Base-by-base conservation (phyloP, 169 alveolate genomes). In the Plasmodium gonderi region DNA sequence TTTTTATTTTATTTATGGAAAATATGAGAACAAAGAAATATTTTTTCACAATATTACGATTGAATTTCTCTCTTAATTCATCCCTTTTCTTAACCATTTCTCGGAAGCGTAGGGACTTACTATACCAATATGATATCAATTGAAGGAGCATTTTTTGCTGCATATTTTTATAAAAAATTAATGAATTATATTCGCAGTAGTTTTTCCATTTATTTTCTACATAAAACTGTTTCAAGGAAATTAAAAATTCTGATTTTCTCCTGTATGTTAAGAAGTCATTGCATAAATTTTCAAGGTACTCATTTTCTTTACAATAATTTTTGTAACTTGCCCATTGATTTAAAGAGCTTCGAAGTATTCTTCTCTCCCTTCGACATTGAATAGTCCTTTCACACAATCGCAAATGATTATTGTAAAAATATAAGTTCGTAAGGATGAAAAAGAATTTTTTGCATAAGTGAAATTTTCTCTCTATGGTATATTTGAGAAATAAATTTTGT, bases 151-250 rank as follows among this genome's bases (percentile, higher is more conserved):
- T 82, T 17, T 31, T 82, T 40, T 82, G 80, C 29, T 82, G 80
- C 0, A 82, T 31, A 6, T 38, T 82, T 17, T 82, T 82, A 38
- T 45, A 82, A 68, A 69, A 82, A 11, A 82, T 75, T 11, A 82
- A 40, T n/a, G 92, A 82, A 7, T 82, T 82, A 82, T 68, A 82
- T 29, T 82, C 92, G 40, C 92, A 82, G 60, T 82, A 82, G 60
- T 82, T 82, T 54, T 69, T 82, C 92, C 92, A 82, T 54, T 82
- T 82, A 23, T 75, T 33, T 8, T 82, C 92, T 0, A 82, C 29
- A 26, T 44, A 82, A 47, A 44, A 82, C 31, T 82, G 92, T 14
- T 82, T 82, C 29, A 82, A 40, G 7, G 82, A 49, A 26, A 82
- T 68, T 14, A 82, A 33, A 40, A 42, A 47, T 26, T 82, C 76